Evolutionary conservation across 345 rosid species (phyloP), one percentile per base, ranked within the genome.

Genomic region (Salix caprea): DNA sequence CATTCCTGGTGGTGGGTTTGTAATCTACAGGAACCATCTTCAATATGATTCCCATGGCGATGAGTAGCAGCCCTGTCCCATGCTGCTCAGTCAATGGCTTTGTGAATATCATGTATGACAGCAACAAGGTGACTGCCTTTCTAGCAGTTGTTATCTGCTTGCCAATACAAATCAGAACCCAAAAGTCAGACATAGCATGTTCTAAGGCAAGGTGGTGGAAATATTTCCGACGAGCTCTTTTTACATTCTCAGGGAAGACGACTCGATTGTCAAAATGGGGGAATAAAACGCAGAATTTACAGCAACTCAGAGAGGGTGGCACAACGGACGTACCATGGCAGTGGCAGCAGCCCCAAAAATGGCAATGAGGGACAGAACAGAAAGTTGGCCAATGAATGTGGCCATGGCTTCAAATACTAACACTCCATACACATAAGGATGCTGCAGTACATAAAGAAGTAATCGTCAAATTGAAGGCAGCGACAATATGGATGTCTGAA

Each of bases 261-360:
- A 12, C 15, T 32, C 52, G 4, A 11, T 8, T 12, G 13, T 46
- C 50, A 44, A 18, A 48, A n/a, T 19, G 26, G n/a, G 37, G 30
- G 32, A 23, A 30, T 7, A 44, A 48, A 28, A 2, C 1, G 7
- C 42, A 42, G 48, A 19, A 10, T 39, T 68, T 66, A 67, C 26
- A 61, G 58, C 37, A 39, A n/a, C 37, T 13, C 48, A 62, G 36
- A 74, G n/a, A 50, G 65, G 39, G n/a, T 13, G 62, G 6, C 44
- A 54, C 46, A 40, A 15, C 16, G 7, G 2, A 62, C 10, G 76
- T 89, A 96, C 99, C 94, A 96, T 91, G 56, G 99, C 97, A 34
- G 99, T 96, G 26, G 94, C 90, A 30, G 99, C 98, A 19, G 99
- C 99, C 61, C 99, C 98, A 12, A 93, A 96, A 72, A 96, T 83